Evolutionary conservation across 164 flowering plant species (phyloP), one percentile per base, ranked within the genome.

Genomic region (Piper betle): DNA sequence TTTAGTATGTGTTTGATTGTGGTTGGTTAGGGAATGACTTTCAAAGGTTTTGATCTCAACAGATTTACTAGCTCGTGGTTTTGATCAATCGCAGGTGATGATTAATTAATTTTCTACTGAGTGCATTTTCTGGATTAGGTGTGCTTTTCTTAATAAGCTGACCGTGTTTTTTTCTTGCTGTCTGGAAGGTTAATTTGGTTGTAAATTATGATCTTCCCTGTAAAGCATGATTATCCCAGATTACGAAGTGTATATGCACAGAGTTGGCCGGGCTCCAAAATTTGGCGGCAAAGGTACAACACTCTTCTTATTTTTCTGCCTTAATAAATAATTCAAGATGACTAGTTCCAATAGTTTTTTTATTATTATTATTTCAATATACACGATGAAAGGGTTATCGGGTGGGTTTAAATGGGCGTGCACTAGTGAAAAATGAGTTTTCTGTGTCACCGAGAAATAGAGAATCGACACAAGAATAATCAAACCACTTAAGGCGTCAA

Each of bases 211-310:
- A 86, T 67, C 82, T n/a, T 86, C 64, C 93, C 93, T 0, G 63
- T 82, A 68, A 82, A 79, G 63, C 63, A 78, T 59, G 71, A 61
- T 8, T 39, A 37, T 7, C 75, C 39, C n/a, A n/a, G n/a, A 88
- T 50, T 84, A 64, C 68, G 97, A 93, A 71, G 97, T 90, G 39
- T 93, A 90, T 73, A 65, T 90, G 69, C 99, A 93, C 71, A 82
- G 99, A 58, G 77, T 91, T 60, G 99, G 99, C 17, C 75, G 97
- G 68, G 93, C 99, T 4, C 97, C 97, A 53, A 88, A 96, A 10
- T 93, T 93, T 80, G 99, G 99, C 58, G 92, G 99, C 65, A 90
- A 90, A 60, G 99, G 96, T 85, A n/a, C n/a, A 48, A 17, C 43
- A 15, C 39, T 40, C 18, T 6, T 52, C 13, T 62, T 43, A 25